Conservation (phyloP, 164 flowering plant species). For the grape (Vitis vinifera) region DNA sequence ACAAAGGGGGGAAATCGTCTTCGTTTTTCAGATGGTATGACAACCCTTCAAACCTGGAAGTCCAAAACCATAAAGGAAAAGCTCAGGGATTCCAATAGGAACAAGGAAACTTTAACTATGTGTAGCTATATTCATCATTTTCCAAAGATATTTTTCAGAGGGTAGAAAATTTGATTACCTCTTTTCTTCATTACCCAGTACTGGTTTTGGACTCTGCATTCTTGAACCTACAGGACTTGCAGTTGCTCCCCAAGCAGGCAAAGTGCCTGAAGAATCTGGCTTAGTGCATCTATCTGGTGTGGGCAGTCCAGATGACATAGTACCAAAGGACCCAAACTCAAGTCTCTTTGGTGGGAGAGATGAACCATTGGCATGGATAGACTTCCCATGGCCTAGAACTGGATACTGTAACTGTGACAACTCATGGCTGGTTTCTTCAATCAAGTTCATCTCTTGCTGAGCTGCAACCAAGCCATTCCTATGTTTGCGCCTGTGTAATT, state of each 20-base stretch:
- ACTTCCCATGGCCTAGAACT: conserved; percentile 14
- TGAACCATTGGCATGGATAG: conserved; percentile 11
- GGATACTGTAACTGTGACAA: conserved; percentile 7
- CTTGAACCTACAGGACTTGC: conserved; percentile 3
- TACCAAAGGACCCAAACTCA: conserved; percentile 23
- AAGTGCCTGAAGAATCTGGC: not conserved
- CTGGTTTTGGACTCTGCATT: not conserved
- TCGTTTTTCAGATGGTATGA: conserved; percentile 29
- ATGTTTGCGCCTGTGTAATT: conserved; percentile 5
- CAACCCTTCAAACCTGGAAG: conserved; percentile 24
- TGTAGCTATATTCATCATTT: not conserved
- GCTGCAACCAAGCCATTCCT: conserved; percentile 7
- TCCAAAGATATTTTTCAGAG: not conserved
- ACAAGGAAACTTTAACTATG: not conserved
- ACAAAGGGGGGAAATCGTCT: conserved; percentile 39
- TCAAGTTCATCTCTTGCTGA: not conserved
- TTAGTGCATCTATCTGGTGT: conserved; percentile 2
- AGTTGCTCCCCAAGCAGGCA: not conserved
- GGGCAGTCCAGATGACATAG: not conserved
- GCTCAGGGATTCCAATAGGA: too few relatives aligned
- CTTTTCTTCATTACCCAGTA: not conserved
- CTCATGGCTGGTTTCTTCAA: conserved; percentile 6
- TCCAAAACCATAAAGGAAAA: conserved; percentile 1
- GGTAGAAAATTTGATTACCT: conserved; percentile 4
- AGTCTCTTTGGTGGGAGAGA: conserved; percentile 4